Percentiles rank a stretch among this genome's conserved stretches.
Conservation (phyloP, 2,329 filamentous ascomycete genomes). For the Hymenoscyphus albidus region DNA sequence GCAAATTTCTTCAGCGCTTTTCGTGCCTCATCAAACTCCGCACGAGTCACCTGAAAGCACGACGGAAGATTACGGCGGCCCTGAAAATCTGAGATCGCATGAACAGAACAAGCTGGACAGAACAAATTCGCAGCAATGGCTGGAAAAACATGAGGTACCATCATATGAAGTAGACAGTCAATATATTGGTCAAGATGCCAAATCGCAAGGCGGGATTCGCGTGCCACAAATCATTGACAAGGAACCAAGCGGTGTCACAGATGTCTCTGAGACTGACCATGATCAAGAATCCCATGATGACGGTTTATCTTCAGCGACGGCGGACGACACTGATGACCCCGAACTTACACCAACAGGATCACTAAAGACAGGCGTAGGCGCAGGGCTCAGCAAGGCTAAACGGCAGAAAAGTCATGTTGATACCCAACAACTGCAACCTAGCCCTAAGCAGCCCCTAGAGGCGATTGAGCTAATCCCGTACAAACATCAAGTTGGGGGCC, state of each 20-base stretch:
- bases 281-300: conserved; percentile 28
- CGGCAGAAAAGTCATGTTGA: neutral
- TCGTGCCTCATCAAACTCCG: conserved; percentile 67
- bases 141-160: conserved; percentile 34
- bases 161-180: conserved; percentile 37
- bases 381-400: conserved; percentile 1
- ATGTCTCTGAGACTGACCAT: conserved; percentile 9
- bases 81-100: conserved; percentile 11
- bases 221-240: conserved; percentile 2
- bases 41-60: conserved; percentile 40
- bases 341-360: conserved; percentile 33
- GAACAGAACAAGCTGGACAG: conserved; percentile 25
- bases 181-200: conserved; percentile 20
- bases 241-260: neutral
- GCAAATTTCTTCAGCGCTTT: conserved; percentile 82
- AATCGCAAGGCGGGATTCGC: conserved; percentile 13
- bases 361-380: conserved; percentile 21
- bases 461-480: conserved; percentile 97
- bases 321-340: conserved; percentile 30
- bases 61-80: conserved; percentile 14
- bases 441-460: conserved; percentile 58
- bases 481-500: conserved; percentile 93
- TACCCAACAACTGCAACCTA: conserved; percentile 21
- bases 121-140: conserved; percentile 32
- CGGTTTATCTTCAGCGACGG: conserved; percentile 21